These are phyloP conservation scores for Sporobolomyces phaffii DNA, from an alignment of 768 basidiomycete species.

Conservation along the genomic window DNA sequence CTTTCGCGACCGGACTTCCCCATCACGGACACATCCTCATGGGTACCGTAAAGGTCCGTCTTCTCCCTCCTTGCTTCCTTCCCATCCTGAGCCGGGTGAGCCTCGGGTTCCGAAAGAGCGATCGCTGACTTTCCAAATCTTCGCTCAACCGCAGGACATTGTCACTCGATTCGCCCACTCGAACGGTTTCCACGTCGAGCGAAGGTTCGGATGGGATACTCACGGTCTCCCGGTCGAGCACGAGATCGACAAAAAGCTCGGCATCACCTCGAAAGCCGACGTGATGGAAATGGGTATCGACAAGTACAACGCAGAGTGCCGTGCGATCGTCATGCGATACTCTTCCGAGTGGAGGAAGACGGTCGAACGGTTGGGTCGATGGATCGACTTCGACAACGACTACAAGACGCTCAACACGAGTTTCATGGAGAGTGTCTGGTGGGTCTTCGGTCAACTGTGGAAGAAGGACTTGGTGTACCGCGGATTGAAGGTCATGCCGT, in stretches of 20 bases:
- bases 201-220: slow-evolving; percentile 98
- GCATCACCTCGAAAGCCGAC: slow-evolving; percentile 85
- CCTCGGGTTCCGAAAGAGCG: no score
- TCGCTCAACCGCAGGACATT: slow-evolving; percentile 66
- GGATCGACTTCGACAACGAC: slow-evolving; percentile 99
- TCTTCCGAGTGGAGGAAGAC: slow-evolving; percentile 87
- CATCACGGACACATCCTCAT: slow-evolving; percentile 64
- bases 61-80: background rate
- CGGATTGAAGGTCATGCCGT: slow-evolving; percentile 93
- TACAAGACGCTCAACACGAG: slow-evolving; percentile 90
- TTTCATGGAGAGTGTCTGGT: slow-evolving; percentile 99
- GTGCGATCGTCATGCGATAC: slow-evolving; percentile 95
- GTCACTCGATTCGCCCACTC: slow-evolving; percentile 93
- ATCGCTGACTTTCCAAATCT: background rate
- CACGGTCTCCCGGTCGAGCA: slow-evolving; percentile 98
- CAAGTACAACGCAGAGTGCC: slow-evolving; percentile 94
- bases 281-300: slow-evolving; percentile 93
- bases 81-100: no score
- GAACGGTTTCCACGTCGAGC: slow-evolving; percentile 82
- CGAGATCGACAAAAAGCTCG: slow-evolving; percentile 94
- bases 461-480: slow-evolving; percentile 87
- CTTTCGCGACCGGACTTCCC: slow-evolving; percentile 92
- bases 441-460: slow-evolving; percentile 93
- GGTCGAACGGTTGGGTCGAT: slow-evolving; percentile 95
- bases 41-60: slow-evolving; percentile 79